Conservation (phyloP, 2,329 filamentous ascomycete genomes). For the Colletotrichum sojae region DNA sequence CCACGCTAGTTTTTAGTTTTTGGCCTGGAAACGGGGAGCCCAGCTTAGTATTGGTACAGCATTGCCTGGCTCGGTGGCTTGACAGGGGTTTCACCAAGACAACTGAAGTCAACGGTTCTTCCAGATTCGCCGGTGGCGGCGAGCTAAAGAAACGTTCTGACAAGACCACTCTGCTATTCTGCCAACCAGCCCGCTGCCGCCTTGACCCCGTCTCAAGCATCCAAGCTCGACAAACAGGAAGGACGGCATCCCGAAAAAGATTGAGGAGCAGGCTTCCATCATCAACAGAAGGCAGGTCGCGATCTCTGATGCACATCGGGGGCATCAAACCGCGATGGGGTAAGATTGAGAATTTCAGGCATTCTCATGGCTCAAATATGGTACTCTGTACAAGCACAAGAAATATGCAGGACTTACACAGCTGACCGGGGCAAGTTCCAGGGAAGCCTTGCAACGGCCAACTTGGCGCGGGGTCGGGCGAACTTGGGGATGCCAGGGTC, state of each 20-base stretch:
- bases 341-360: background rate
- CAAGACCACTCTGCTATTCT: constrained; percentile 3
- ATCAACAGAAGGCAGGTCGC: background rate
- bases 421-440: background rate
- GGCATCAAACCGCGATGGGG: background rate
- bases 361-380: background rate
- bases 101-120: constrained; percentile 20
- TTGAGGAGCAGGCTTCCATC: background rate
- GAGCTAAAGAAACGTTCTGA: constrained; percentile 6
- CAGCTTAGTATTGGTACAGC: background rate
- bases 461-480: constrained; percentile 8
- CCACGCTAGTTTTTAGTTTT: constrained; percentile 1
- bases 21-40: background rate
- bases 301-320: constrained; percentile 7
- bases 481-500: constrained; percentile 34
- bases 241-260: background rate
- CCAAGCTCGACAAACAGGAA: constrained; percentile 4
- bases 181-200: constrained; percentile 12
- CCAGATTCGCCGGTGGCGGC: constrained; percentile 14
- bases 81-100: constrained; percentile 36
- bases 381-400: background rate
- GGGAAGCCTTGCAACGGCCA: constrained; percentile 15
- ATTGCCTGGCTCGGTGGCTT: constrained; percentile 20
- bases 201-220: constrained; percentile 9
- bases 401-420: background rate